Evolutionary conservation across 2,329 filamentous ascomycete species (phyloP), one percentile per base, ranked within the genome.

Genomic region (Thelonectria rubi): DNA sequence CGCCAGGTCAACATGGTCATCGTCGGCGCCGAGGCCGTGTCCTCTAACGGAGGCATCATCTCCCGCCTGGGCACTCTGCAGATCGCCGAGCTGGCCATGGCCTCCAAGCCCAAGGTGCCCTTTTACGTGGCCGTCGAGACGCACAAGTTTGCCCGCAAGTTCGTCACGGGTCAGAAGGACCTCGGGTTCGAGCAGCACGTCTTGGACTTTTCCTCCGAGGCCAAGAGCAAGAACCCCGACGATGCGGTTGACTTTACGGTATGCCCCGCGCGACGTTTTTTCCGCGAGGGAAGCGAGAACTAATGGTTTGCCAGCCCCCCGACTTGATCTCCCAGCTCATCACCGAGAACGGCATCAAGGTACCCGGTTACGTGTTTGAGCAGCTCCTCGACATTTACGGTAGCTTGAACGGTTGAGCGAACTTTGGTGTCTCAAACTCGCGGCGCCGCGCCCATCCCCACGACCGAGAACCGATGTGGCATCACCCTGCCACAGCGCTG

Each of bases 101-200:
- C 94, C 5, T 89, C 89, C 71, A 76, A 78, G 26, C 82, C 82
- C 46, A 87, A 89, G 40, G 89, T 92, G 65, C 91, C 91, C 0
- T 92, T 98, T 69, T 97, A 96, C 73, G 93, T 97, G 17, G 93
- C 95, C 5, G 91, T 91, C 1, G 95, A 99, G 81, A 96, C 92
- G 71, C 95, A 99, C 82, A 99, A 99, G 80, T 97, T 99, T 74
- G 93, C 96, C 47, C 86, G 93, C 71, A 84, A 95, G 57, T 95
- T 94, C 71, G 92, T 94, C 1, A 80, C 95, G 20, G 88, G 90
- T 65, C 93, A 97, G 77, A 87, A 89, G 61, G 91, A 95, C 73
- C 80, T 97, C 60, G 91, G 91, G 0, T 81, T 97, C 67, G 86
- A 90, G 73, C 93, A 97, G 77, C 84, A 87, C 34, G 85, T 96